phyloP scores from a whole-genome alignment of 345 rosid genomes.

The Linum trigynum region DNA sequence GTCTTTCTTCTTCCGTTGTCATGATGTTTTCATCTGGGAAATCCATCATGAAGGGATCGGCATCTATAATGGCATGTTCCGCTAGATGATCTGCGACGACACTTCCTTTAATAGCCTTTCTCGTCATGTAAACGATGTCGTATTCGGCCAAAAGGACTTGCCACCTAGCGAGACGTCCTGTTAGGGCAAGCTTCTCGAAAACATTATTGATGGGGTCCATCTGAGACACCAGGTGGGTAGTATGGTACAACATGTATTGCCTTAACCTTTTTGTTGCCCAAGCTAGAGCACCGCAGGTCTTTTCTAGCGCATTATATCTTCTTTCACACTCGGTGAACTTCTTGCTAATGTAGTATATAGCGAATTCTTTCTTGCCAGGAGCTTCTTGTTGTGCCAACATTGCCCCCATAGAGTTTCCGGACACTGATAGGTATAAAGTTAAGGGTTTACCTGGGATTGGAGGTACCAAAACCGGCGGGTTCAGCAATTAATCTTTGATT shows the following conservation, averaged over 20 bases:
- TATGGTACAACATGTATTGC: not conserved
- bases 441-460: not conserved
- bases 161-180: not conserved
- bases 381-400: not conserved
- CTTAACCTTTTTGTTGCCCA: not conserved
- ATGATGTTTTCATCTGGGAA: too few relatives aligned
- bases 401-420: not conserved
- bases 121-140: not conserved
- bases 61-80: not conserved
- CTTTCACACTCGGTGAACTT: not conserved
- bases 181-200: not conserved
- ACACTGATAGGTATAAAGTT: not conserved
- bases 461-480: not conserved
- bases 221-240: not conserved
- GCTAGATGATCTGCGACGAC: not conserved
- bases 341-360: not conserved
- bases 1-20: too few relatives aligned
- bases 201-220: not conserved
- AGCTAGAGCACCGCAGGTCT: not conserved
- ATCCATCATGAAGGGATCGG: not conserved
- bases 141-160: not conserved
- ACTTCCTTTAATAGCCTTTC: not conserved
- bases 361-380: not conserved
- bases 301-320: not conserved
- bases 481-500: not conserved